Base-by-base conservation (phyloP, 2,329 filamentous ascomycete genomes). In the Colletotrichum sp. region DNA sequence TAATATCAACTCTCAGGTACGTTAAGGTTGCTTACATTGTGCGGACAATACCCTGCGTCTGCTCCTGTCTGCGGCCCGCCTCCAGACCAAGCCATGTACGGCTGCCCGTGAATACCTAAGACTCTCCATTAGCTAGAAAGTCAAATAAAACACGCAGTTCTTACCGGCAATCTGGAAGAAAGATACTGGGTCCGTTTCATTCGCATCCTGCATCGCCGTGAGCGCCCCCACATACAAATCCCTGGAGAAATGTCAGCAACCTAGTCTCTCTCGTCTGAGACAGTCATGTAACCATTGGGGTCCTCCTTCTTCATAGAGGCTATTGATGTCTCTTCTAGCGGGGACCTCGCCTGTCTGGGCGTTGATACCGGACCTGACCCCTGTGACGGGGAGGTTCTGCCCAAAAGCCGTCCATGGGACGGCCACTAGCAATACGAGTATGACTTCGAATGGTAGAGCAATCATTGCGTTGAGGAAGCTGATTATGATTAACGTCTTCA, bases 141-240 rank as follows among this genome's bases (percentile, higher is more conserved):
- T 22, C 16, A 27, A 25, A n/a, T 13, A 3, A 8, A 22, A 12
- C 3, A 15, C 4, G 5, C 22, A n/a, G n/a, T 28, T 62, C 86
- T 73, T 80, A 89, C 93, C 91, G 58, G 90, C 87, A 71, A 94
- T 86, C 79, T 92, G 88, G 79, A 92, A 94, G 82, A 89, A 94
- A 0, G 92, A 93, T 28, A 90, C 83, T 74, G 84, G 82, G 15
- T 79, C 76, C 9, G 81, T 83, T 80, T 91, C 89, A 75, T 89
- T 84, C 69, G 87, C 86, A 60, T 83, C 81, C 80, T 91, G 88
- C 81, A 93, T 90, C 73, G 87, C 86, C 75, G 87, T 84, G 77
- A 94, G 86, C 27, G 90, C 91, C 32, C 92, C 87, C 13, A 94
- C 82, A 80, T 90, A 93, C 60, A 94, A 83, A 81, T 93, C 77